Conservation (phyloP, 1,139 yeast genomes). For the Diutina neorugosa region DNA sequence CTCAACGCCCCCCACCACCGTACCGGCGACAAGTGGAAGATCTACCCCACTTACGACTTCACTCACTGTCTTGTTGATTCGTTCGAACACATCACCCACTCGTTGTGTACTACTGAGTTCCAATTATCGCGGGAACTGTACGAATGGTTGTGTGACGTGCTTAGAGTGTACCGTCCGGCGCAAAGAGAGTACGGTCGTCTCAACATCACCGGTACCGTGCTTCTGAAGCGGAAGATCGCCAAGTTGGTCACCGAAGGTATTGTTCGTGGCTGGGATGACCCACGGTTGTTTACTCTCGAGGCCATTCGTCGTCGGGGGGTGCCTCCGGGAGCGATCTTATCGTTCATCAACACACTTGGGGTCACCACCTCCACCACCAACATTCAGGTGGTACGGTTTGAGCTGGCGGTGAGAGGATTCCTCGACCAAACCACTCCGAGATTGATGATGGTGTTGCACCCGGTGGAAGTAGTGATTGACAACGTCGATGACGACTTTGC, state of each 20-base stretch:
- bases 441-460: conserved; percentile 85
- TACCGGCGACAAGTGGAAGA: conserved; percentile 85
- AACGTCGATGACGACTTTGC: conserved; percentile 67
- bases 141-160: conserved; percentile 96
- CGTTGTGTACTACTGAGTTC: conserved; percentile 92
- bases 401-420: conserved; percentile 75
- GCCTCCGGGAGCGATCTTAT: conserved; percentile 96
- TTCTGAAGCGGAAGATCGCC: conserved; percentile 93
- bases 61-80: conserved; percentile 99
- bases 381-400: conserved; percentile 84
- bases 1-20: conserved; percentile 88
- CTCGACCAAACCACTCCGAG: conserved; percentile 91
- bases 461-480: conserved; percentile 72
- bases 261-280: conserved; percentile 98
- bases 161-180: conserved; percentile 93
- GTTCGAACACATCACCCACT: conserved; percentile 88
- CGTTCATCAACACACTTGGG: conserved; percentile 89
- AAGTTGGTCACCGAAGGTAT: conserved; percentile 69
- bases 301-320: conserved; percentile 95
- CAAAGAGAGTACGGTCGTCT: conserved; percentile 97
- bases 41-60: conserved; percentile 96
- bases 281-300: conserved; percentile 87
- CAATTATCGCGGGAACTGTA: conserved; percentile 85
- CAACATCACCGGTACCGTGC: conserved; percentile 85
- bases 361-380: conserved; percentile 90